phyloP scores from a whole-genome alignment of 805 yeast genomes.

The Metschnikowia hibisci region DNA sequence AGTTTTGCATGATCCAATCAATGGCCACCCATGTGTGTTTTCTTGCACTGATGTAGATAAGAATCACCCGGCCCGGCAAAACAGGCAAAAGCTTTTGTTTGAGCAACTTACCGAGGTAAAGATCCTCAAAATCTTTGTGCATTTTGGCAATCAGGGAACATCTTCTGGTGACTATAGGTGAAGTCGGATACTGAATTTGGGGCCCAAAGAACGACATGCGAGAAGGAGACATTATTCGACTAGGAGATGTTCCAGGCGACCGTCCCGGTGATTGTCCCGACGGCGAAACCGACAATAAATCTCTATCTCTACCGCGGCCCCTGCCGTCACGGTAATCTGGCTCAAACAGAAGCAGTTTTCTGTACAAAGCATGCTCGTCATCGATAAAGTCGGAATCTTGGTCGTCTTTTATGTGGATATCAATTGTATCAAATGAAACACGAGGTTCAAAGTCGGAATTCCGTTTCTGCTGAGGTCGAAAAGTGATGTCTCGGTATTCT shows the following conservation, averaged over 20 bases:
- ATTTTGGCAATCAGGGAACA: constrained; percentile 44
- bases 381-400: constrained; percentile 18
- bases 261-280: constrained; percentile 8
- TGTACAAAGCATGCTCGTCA: constrained; percentile 14
- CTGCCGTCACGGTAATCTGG: constrained; percentile 9
- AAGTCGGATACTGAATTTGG: constrained; percentile 32
- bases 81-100: constrained; percentile 31
- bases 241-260: constrained; percentile 23
- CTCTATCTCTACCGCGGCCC: constrained; percentile 17
- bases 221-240: constrained; percentile 15
- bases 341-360: constrained; percentile 13
- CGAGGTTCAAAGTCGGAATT: constrained; percentile 25
- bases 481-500: constrained; percentile 11
- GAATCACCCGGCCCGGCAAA: constrained; percentile 49
- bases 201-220: constrained; percentile 13
- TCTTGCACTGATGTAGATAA: constrained; percentile 67
- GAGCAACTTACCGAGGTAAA: constrained; percentile 38
- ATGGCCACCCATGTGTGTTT: constrained; percentile 79
- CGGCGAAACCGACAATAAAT: constrained; percentile 4
- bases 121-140: constrained; percentile 45
- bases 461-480: constrained; percentile 2
- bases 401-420: constrained; percentile 29
- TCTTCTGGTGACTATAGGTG: constrained; percentile 38
- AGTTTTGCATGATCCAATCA: constrained; percentile 59
- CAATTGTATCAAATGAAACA: constrained; percentile 55